These are phyloP conservation scores for Hericium rajendrae DNA, from an alignment of 768 basidiomycete species.

Conservation along the genomic window DNA sequence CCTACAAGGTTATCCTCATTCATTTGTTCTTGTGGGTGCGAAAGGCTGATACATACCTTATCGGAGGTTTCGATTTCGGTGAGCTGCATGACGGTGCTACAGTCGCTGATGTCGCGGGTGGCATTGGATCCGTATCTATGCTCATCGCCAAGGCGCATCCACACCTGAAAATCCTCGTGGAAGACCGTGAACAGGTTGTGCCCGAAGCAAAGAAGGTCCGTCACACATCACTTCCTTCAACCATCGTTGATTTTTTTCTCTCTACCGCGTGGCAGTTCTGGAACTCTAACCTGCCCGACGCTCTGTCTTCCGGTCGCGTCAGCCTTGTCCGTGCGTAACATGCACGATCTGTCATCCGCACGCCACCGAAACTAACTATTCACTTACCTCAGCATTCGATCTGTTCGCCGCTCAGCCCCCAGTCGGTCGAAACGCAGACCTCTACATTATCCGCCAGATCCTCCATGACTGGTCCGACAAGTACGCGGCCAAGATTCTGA, in stretches of 20 bases:
- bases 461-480: conserved; percentile 26
- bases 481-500: conserved; percentile 16
- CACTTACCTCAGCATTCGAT: neutral
- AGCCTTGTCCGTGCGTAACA: neutral
- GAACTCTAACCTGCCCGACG: neutral
- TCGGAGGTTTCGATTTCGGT: neutral
- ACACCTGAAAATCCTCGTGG: neutral
- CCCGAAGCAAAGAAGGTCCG: neutral
- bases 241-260: neutral
- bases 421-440: neutral
- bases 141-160: neutral
- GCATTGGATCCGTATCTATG: neutral
- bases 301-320: neutral
- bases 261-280: neutral
- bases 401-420: neutral
- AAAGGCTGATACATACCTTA: neutral
- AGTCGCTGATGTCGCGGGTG: conserved; percentile 1
- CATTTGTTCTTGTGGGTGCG: neutral
- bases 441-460: conserved; percentile 22
- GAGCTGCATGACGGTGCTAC: neutral
- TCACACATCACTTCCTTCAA: neutral
- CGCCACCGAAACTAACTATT: neutral
- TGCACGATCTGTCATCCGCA: neutral
- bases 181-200: neutral
- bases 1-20: neutral